phyloP scores from a whole-genome alignment of 1,284 basidiomycete genomes.

The Porogramme epimiltina region DNA sequence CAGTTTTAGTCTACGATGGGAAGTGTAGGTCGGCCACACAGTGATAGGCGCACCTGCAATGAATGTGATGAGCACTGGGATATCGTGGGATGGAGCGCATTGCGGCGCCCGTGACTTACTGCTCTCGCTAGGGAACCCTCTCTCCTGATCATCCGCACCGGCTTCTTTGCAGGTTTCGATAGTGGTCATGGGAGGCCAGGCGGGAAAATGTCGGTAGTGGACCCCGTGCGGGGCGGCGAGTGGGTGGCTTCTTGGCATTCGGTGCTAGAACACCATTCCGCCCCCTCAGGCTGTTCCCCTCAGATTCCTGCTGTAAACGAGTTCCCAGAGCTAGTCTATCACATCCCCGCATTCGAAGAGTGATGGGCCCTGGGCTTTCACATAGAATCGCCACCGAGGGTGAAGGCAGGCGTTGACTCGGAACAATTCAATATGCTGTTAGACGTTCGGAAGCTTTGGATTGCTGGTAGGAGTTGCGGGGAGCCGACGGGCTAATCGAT shows the following conservation, averaged over 20 bases:
- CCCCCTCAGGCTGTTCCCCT: too few relatives aligned
- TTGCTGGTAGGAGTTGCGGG: too few relatives aligned
- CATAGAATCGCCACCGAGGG: too few relatives aligned
- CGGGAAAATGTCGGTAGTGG: constrained; percentile 18
- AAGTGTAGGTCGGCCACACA: background rate
- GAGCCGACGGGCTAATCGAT: too few relatives aligned
- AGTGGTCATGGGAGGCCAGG: constrained; percentile 7
- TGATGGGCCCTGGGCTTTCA: background rate
- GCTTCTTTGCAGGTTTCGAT: constrained; percentile 3
- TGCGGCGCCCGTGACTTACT: background rate
- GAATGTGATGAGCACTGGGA: background rate
- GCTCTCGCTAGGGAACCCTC: background rate
- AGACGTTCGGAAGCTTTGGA: too few relatives aligned
- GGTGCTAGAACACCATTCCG: background rate
- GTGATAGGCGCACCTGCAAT: background rate
- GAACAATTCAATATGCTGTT: too few relatives aligned
- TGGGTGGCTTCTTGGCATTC: constrained; percentile 7
- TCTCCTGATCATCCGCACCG: background rate
- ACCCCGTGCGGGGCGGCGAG: background rate
- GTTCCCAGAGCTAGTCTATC: background rate
- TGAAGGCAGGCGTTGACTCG: too few relatives aligned
- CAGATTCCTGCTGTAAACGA: background rate
- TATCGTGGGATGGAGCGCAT: background rate
- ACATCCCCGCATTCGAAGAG: background rate
- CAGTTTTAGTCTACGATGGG: background rate